Evolutionary conservation across 2,329 filamentous ascomycete genomes (phyloP), one percentile per base, ranked within the genome.

Genomic region (Thelonectria discophora): DNA sequence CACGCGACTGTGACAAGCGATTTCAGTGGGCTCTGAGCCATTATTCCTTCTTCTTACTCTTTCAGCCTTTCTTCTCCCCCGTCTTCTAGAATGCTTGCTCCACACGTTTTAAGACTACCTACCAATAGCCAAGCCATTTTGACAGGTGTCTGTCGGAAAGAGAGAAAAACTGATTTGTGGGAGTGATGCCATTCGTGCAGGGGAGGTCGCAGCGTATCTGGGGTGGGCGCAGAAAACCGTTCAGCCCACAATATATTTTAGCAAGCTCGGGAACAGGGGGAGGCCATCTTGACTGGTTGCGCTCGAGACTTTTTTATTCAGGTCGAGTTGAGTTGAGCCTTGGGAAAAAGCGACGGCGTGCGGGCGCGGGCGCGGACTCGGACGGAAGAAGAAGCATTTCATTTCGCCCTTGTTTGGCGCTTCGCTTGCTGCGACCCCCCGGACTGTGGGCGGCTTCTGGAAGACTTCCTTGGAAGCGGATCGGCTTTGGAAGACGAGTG

Each of bases 401-500:
- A 12, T 39, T 30, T 30, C 8, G 13, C 42, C 12, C 15, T 24
- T 13, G 21, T 11, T 24, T 13, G 21, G 39, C 24, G 51, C 32
- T 30, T 24, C 40, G 32, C 47, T 42, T 40, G 17, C 20, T 48
- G 27, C 47, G 12, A 17, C 40, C 40, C 40, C n/a, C 43, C 21
- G 43, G 27, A 30, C 34, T 13, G 34, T 15, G 11, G 34, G 7
- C 34, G 34, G 34, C 34, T 60, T 61, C 58, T 42, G 56, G 58
- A 61, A 61, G 48, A 34, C 45, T 61, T 56, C 58, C 42, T 39
- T 46, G 30, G 48, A 55, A 60, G 56, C 56, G 60, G 60, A 57
- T 59, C 60, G 32, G 32, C 10, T 34, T 13, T 30, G 5, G 3
- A n/a, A 20, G 47, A 49, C 47, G 47, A 15, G 13, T 18, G 47